Percentiles rank a stretch among this genome's conserved stretches.
phyloP scores from a whole-genome alignment of 2,329 filamentous ascomycete genomes.

The Botrytis hyacinthi region DNA sequence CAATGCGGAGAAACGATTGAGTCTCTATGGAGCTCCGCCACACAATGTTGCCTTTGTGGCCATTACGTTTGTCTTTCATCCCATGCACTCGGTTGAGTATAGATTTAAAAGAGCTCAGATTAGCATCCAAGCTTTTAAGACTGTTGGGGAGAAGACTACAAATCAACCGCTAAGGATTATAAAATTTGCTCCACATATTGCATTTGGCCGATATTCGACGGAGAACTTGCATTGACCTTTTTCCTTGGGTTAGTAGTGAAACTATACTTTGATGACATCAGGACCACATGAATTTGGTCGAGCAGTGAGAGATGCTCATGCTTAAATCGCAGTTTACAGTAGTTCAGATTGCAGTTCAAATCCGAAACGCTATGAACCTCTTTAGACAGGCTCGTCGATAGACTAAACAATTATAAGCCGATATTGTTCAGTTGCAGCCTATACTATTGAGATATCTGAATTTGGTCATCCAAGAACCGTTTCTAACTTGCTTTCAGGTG shows the following conservation, averaged over 20 bases:
- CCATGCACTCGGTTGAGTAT: constrained; percentile 14
- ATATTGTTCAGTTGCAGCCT: background rate
- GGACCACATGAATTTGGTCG: background rate
- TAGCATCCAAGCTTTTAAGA: constrained; percentile 9
- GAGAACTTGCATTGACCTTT: constrained; percentile 19
- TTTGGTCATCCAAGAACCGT: background rate
- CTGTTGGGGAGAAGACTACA: constrained; percentile 5
- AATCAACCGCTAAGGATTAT: constrained; percentile 12
- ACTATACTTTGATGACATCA: background rate
- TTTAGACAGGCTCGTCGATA: background rate
- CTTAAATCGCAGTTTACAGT: background rate
- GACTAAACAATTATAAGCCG: background rate
- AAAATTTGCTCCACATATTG: constrained; percentile 18
- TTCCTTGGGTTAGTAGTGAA: constrained; percentile 5
- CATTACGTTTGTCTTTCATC: constrained; percentile 15
- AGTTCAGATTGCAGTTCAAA: background rate
- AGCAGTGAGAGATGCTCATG: background rate
- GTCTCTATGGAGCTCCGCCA: constrained; percentile 5
- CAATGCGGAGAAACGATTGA: constrained; percentile 6
- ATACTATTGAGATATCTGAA: background rate
- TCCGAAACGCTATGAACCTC: background rate
- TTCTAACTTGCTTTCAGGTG: background rate
- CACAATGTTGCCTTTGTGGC: constrained; percentile 14
- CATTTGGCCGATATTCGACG: constrained; percentile 16
- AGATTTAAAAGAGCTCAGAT: constrained; percentile 15